Evolutionary conservation across 805 yeast genomes (phyloP).

Genomic region (Starmerella powellii): DNA sequence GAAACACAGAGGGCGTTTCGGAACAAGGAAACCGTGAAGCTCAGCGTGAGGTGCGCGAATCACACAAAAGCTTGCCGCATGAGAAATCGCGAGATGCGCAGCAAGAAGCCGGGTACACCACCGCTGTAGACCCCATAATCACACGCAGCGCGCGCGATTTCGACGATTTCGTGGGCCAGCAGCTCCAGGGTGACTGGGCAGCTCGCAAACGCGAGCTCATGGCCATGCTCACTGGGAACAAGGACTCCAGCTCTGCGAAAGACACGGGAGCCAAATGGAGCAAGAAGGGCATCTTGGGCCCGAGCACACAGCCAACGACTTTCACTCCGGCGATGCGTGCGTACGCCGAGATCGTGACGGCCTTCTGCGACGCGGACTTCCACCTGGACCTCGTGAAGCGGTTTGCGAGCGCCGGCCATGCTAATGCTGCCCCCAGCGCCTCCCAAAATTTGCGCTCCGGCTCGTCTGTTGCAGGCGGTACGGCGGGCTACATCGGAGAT

Average conservation of each 20-base stretch:
- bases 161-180: slow-evolving; percentile 60
- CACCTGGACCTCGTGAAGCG: slow-evolving; percentile 7
- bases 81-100: slow-evolving; percentile 20
- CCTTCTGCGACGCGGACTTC: slow-evolving; percentile 12
- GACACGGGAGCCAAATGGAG: not conserved
- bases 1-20: not conserved
- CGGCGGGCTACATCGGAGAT: slow-evolving; percentile 11
- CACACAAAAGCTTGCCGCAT: not conserved
- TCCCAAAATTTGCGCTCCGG: too few species aligned
- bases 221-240: slow-evolving; percentile 45
- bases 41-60: too few species aligned
- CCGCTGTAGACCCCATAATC: slow-evolving; percentile 70
- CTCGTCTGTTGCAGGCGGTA: too few species aligned
- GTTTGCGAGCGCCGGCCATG: slow-evolving; percentile 14
- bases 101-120: slow-evolving; percentile 32
- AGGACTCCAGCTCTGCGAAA: not conserved
- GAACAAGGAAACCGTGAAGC: too few species aligned
- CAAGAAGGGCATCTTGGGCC: slow-evolving; percentile 6
- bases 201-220: slow-evolving; percentile 62
- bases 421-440: too few species aligned
- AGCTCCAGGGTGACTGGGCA: slow-evolving; percentile 74
- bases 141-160: slow-evolving; percentile 68
- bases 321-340: slow-evolving; percentile 16
- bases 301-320: slow-evolving; percentile 4
- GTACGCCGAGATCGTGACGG: slow-evolving; percentile 13